phyloP scores from a whole-genome alignment of 148 eudicot genomes.

The Tetragonia tetragonoides region DNA sequence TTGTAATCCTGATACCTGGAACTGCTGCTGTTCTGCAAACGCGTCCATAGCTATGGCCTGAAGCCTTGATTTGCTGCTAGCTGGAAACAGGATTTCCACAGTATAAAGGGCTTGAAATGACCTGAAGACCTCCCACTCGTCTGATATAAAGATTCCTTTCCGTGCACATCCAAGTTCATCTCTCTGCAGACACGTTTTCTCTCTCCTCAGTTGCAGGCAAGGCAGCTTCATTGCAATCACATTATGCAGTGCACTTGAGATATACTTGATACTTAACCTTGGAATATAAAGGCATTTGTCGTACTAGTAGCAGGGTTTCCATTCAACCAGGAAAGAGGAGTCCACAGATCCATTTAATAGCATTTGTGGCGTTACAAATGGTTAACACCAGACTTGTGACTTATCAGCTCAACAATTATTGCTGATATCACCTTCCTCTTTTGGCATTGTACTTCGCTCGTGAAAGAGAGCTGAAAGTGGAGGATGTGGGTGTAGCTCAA shows the following conservation, averaged over 20 bases:
- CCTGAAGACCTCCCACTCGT: not conserved
- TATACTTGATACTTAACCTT: not conserved
- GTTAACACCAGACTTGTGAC: not conserved
- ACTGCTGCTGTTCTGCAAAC: not conserved
- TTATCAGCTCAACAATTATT: conserved; percentile 20
- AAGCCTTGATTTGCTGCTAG: not conserved
- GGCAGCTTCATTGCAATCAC: not conserved
- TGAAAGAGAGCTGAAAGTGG: conserved; percentile 41
- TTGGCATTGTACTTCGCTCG: conserved; percentile 19
- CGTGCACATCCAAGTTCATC: too few species aligned
- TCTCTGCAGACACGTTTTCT: not conserved
- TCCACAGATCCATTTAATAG: not conserved
- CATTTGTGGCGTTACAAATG: not conserved
- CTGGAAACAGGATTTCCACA: not conserved
- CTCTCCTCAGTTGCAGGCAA: not conserved
- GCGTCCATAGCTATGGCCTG: not conserved
- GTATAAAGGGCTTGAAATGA: not conserved
- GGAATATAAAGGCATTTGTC: not conserved
- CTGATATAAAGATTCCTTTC: not conserved
- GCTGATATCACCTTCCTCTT: not conserved
- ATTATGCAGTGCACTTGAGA: not conserved
- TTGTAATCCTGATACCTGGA: not conserved
- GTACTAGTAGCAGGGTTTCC: not conserved
- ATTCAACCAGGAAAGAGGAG: not conserved
- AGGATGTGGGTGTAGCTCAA: conserved; percentile 60